These are phyloP conservation scores for Dactylellina cionopaga DNA, from an alignment of 2,329 filamentous ascomycete genomes.

Conservation along the genomic window DNA sequence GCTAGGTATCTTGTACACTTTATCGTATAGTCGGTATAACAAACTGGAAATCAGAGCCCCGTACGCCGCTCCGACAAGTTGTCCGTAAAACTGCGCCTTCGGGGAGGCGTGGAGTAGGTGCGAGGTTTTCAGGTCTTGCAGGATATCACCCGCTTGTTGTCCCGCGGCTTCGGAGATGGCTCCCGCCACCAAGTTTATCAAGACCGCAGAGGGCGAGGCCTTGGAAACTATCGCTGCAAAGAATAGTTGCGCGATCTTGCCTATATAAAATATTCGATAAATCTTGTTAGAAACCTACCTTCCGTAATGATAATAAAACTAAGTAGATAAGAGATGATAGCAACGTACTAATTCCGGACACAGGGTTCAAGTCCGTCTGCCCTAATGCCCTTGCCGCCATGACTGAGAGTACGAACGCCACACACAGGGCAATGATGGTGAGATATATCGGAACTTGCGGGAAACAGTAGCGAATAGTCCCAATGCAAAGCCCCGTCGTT, in stretches of 20 bases:
- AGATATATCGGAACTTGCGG: constrained; percentile 82
- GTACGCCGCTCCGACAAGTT: constrained; percentile 86
- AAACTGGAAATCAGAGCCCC: constrained; percentile 86
- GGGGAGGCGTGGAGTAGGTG: constrained; percentile 91
- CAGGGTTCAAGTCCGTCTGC: constrained; percentile 57
- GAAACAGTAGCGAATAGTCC: constrained; percentile 84
- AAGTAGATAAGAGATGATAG: background rate
- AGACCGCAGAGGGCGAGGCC: constrained; percentile 81
- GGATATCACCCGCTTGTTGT: constrained; percentile 91
- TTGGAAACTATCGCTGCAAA: constrained; percentile 90
- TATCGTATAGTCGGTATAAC: constrained; percentile 89
- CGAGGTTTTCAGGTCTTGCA: constrained; percentile 97
- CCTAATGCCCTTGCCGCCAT: constrained; percentile 76
- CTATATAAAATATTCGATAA: constrained; percentile 71
- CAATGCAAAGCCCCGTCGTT: constrained; percentile 81
- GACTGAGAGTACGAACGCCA: constrained; percentile 82
- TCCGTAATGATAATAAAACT: background rate
- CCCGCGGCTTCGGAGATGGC: constrained; percentile 87
- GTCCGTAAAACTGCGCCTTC: constrained; percentile 95
- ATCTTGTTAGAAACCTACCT: no score
- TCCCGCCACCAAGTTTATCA: constrained; percentile 93
- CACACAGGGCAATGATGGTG: constrained; percentile 79
- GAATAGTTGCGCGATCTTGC: constrained; percentile 93
- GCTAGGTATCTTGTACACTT: constrained; percentile 87
- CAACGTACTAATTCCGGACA: constrained; percentile 43